Conservation (phyloP, 2,329 filamentous ascomycete genomes). For the Microdochium paspali region DNA sequence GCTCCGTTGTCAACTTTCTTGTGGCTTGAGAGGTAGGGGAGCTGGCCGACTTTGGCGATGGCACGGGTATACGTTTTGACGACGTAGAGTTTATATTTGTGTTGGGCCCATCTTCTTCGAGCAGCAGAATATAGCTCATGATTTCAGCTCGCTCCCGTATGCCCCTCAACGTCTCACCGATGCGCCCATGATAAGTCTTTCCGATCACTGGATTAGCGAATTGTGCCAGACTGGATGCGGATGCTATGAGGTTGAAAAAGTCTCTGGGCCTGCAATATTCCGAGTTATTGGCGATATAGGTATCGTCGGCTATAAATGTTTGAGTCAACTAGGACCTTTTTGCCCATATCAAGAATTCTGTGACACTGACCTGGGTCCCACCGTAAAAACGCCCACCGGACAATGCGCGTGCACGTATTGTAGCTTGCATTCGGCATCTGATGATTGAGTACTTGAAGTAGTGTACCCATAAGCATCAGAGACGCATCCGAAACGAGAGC, state of each 20-base stretch:
- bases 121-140: conserved; percentile 45
- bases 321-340: no score
- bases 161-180: conserved; percentile 37
- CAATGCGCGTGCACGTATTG: conserved; percentile 58
- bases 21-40: conserved; percentile 30
- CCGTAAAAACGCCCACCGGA: conserved; percentile 71
- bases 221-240: conserved; percentile 49
- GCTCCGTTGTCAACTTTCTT: conserved; percentile 42
- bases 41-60: not conserved
- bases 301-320: conserved; percentile 46
- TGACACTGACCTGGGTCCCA: conserved; percentile 65
- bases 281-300: conserved; percentile 56
- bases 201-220: conserved; percentile 20
- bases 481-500: conserved; percentile 71
- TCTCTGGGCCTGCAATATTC: conserved; percentile 55
- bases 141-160: conserved; percentile 32
- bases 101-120: conserved; percentile 24
- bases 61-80: not conserved
- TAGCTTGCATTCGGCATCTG: conserved; percentile 61
- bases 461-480: conserved; percentile 58
- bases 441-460: conserved; percentile 57
- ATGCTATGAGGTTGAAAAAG: conserved; percentile 58
- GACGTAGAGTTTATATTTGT: not conserved
- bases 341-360: not conserved
- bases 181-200: conserved; percentile 33